Evolutionary conservation across 805 yeast species (phyloP), one percentile per base, ranked within the genome.

Genomic region (Kluyveromyces starmeri): DNA sequence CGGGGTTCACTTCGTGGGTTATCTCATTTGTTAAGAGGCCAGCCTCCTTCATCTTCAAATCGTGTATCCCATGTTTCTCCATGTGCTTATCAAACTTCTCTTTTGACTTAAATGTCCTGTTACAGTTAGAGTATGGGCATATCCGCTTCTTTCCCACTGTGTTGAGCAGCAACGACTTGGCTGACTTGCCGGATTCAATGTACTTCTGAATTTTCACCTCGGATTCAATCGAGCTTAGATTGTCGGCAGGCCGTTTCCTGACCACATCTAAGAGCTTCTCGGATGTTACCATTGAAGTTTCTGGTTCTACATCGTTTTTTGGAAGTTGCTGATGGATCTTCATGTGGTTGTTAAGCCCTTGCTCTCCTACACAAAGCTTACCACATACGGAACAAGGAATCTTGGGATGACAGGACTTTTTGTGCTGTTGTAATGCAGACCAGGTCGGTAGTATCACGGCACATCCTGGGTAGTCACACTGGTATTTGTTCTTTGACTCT

Each of bases 311-410:
- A 11, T 17, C 13, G 20, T 13, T 3, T 9, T 28, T 7, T 7
- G 11, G 14, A 28, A n/a, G n/a, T n/a, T n/a, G n/a, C 44, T 77
- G 76, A 55, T 86, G 95, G 14, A 75, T 61, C 28, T 67, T 57
- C 85, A 81, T 75, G 52, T 88, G 96, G 63, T 78, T 73, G 12
- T 67, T 59, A 32, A 85, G 56, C 41, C 86, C 92, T 18, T 67
- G 64, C 29, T 70, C 73, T 19, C 94, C 94, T 8, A 80, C 78
- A 61, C 86, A 80, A 6, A 70, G 73, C 51, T 74, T 77, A 5
- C 73, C 75, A 63, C 96, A 86, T 1, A 72, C 44, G 0, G 55
- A 46, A 59, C 94, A 84, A 28, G 62, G 64, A 18, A 78, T 45
- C 49, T 78, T 75, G 4, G 88, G 84, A 56, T 86, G 96, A 22